Base-by-base conservation (phyloP, 768 basidiomycete genomes). In the Sutorius australiensis region DNA sequence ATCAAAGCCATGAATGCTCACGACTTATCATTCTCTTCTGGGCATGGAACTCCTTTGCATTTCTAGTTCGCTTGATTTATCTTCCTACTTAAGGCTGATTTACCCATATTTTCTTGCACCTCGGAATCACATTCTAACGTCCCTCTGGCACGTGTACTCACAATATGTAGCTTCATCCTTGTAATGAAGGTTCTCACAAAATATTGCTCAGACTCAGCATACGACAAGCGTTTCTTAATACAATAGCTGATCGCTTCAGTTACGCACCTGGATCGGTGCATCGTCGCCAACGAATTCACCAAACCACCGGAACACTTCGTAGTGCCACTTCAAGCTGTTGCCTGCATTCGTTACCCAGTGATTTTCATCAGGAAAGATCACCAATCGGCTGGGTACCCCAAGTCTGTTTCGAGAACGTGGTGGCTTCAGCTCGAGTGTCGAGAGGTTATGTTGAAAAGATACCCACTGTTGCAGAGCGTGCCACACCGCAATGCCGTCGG, bases 301-400 rank as follows among this genome's bases (percentile, higher is more conserved):
- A 56, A 97, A 86, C 92, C 92, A 98, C 54, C 81, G 78, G 73
- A 99, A 87, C 12, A 98, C 87, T 67, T 99, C 95, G 58, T 88
- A 77, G 71, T 98, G 92, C 95, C 95, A 98, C 67, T 93, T 92
- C 67, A 95, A 72, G 65, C 90, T 88, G 60, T 91, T 91, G 48
- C 83, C 85, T 54, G 86, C 87, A 50, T 89, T 80, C 55, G 90
- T 61, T 24, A 92, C 92, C 94, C 93, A 93, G 65, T 95, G 93
- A 59, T 94, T 95, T 72, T 95, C 94, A 59, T 88, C 83, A 0
- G 91, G 89, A 78, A 93, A 94, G 54, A 92, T 79, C 11, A 94
- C 80, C 24, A 93, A 73, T 38, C 92, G 80, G 57, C 83, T 88
- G 5, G 87, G 86, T 30, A 94, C 72, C 8, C 79, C 83, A 40